A percentile compares a stretch with the other conserved stretches of the same genome.
Conservation (phyloP, 345 rosid genomes). For the Firmiana major region DNA sequence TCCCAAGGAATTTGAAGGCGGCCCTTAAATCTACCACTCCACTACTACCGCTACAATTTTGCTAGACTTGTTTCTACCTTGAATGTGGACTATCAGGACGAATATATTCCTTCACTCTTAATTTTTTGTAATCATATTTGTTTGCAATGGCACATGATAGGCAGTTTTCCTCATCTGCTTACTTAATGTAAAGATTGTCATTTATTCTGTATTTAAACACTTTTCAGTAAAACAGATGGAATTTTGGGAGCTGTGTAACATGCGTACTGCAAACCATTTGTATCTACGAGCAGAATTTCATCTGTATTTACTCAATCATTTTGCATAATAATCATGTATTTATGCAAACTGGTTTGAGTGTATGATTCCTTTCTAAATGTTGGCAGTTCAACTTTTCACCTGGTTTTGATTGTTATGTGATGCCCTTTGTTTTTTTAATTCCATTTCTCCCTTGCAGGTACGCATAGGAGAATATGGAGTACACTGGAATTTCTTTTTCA, state of each 20-base stretch:
- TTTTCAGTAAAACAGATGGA: background rate
- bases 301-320: background rate
- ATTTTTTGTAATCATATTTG: background rate
- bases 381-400: background rate
- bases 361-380: conserved; percentile 1
- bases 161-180: background rate
- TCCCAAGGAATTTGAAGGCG: conserved; percentile 55
- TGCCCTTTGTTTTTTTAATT: background rate
- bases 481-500: conserved; percentile 96
- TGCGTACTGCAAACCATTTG: background rate
- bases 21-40: conserved; percentile 58
- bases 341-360: background rate
- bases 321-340: background rate
- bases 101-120: conserved; percentile 3
- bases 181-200: background rate
- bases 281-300: background rate
- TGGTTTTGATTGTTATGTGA: conserved; percentile 3
- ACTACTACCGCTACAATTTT: conserved; percentile 64
- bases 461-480: conserved; percentile 85
- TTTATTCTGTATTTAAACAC: background rate
- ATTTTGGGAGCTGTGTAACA: background rate
- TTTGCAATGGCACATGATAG: background rate
- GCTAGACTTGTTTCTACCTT: conserved; percentile 65
- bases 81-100: conserved; percentile 88
- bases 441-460: conserved; percentile 38